Evolutionary conservation across 1,139 yeast species (phyloP).

Genomic region (Arxiozyma bovina): DNA sequence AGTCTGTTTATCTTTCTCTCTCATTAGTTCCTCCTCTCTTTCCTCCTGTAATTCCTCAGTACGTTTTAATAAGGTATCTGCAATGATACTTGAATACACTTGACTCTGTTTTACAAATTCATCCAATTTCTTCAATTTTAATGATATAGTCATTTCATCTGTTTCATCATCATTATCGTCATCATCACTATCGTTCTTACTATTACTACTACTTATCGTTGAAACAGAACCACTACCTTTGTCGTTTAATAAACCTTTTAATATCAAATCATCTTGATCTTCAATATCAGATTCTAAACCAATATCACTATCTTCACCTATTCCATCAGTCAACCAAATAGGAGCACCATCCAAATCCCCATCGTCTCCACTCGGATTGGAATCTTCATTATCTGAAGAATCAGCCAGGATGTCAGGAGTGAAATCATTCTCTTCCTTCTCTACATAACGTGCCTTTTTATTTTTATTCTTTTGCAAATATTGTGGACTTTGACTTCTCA

Average conservation of each 20-base stretch:
- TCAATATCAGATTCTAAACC: slow-evolving; percentile 27
- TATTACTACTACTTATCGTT: slow-evolving; percentile 4
- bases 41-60: slow-evolving; percentile 28
- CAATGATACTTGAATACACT: slow-evolving; percentile 71
- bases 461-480: background rate
- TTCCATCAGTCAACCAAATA: slow-evolving; percentile 21
- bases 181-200: slow-evolving; percentile 5
- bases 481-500: background rate
- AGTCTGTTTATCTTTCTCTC: slow-evolving; percentile 2
- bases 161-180: slow-evolving; percentile 14
- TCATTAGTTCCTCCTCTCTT: slow-evolving; percentile 6
- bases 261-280: slow-evolving; percentile 18
- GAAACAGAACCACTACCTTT: slow-evolving; percentile 2
- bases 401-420: slow-evolving; percentile 13
- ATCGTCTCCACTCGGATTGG: slow-evolving; percentile 6
- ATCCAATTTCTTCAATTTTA: slow-evolving; percentile 54
- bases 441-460: slow-evolving; percentile 14
- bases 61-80: slow-evolving; percentile 58
- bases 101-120: slow-evolving; percentile 75
- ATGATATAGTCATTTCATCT: slow-evolving; percentile 22
- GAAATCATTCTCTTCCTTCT: slow-evolving; percentile 24
- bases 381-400: slow-evolving; percentile 12
- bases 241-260: slow-evolving; percentile 22
- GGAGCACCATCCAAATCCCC: slow-evolving; percentile 9
- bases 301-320: slow-evolving; percentile 11